These are phyloP conservation scores for Didymella segeticola DNA, from an alignment of 2,329 filamentous ascomycete genomes.

Conservation along the genomic window DNA sequence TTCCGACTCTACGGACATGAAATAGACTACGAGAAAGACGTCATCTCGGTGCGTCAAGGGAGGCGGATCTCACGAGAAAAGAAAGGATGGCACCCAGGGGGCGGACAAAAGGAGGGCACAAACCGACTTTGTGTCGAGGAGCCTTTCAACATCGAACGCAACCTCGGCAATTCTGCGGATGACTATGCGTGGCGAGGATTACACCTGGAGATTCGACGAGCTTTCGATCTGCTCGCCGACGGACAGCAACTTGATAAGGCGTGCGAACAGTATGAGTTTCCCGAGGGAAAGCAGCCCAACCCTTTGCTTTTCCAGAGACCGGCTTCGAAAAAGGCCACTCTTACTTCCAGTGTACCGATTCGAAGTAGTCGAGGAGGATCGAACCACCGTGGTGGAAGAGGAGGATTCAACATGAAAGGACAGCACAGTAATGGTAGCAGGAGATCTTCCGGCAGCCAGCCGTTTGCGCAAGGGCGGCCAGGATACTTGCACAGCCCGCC, in stretches of 20 bases:
- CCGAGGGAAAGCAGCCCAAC: slow-evolving; percentile 73
- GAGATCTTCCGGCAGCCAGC: slow-evolving; percentile 64
- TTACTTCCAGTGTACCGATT: slow-evolving; percentile 57
- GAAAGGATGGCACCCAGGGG: slow-evolving; percentile 81
- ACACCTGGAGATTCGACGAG: slow-evolving; percentile 85
- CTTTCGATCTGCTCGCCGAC: slow-evolving; percentile 81
- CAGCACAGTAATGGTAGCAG: slow-evolving; percentile 52
- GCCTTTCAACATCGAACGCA: slow-evolving; percentile 88
- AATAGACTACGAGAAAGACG: slow-evolving; percentile 84
- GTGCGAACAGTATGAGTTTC: slow-evolving; percentile 87
- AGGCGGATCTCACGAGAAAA: slow-evolving; percentile 79
- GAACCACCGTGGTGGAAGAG: slow-evolving; percentile 54
- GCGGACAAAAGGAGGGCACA: slow-evolving; percentile 55
- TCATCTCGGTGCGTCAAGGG: slow-evolving; percentile 84
- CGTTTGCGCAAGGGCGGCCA: slow-evolving; percentile 50
- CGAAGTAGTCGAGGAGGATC: slow-evolving; percentile 56
- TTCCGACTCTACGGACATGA: slow-evolving; percentile 95
- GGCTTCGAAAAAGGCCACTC: slow-evolving; percentile 61
- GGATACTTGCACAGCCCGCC: slow-evolving; percentile 53
- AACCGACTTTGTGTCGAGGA: slow-evolving; percentile 95
- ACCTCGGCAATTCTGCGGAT: slow-evolving; percentile 95
- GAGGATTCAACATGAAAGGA: slow-evolving; percentile 57
- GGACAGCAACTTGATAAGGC: slow-evolving; percentile 78
- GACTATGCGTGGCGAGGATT: slow-evolving; percentile 92
- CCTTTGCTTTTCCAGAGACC: slow-evolving; percentile 58